Conservation (phyloP, 2,329 filamentous ascomycete species). For the Chaetomiaceae sp. region DNA sequence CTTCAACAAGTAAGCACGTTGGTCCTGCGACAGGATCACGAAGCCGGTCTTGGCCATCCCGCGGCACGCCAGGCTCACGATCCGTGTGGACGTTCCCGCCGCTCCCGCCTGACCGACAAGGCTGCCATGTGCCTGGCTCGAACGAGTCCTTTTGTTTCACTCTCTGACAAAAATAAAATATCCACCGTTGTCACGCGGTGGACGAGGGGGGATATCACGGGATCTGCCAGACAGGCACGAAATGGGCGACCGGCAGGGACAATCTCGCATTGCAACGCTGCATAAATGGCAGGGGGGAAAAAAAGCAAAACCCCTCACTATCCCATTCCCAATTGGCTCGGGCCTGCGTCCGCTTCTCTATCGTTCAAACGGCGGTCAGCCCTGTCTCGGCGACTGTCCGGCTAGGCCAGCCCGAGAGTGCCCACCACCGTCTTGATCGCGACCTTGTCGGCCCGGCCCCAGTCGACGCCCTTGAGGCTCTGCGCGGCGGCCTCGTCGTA, state of each 20-base stretch:
- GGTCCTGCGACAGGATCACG: too few species aligned
- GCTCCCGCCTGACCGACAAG: too few species aligned
- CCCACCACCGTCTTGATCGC: slow-evolving; percentile 40
- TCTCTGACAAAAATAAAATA: too few species aligned
- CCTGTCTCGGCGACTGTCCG: not conserved
- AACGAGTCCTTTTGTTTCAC: slow-evolving; percentile 11
- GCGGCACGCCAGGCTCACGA: slow-evolving; percentile 1
- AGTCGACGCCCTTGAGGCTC: slow-evolving; percentile 50
- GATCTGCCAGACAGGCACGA: too few species aligned
- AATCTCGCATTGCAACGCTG: too few species aligned
- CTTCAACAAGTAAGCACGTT: too few species aligned
- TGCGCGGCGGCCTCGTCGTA: slow-evolving; percentile 27
- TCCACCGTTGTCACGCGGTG: too few species aligned
- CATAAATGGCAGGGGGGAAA: not conserved
- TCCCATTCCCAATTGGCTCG: slow-evolving; percentile 6
- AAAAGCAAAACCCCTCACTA: not conserved
- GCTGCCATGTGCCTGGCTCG: slow-evolving; percentile 13
- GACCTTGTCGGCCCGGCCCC: slow-evolving; percentile 49
- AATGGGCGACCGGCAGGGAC: too few species aligned
- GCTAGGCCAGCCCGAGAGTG: slow-evolving; percentile 36
- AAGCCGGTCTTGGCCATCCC: slow-evolving; percentile 2
- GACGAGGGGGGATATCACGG: too few species aligned
- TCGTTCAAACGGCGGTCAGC: slow-evolving; percentile 10
- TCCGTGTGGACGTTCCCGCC: slow-evolving; percentile 11
- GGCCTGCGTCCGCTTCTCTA: slow-evolving; percentile 5